Conservation (phyloP, 2,329 filamentous ascomycete species). For the Chrysosporium keratinophilum region DNA sequence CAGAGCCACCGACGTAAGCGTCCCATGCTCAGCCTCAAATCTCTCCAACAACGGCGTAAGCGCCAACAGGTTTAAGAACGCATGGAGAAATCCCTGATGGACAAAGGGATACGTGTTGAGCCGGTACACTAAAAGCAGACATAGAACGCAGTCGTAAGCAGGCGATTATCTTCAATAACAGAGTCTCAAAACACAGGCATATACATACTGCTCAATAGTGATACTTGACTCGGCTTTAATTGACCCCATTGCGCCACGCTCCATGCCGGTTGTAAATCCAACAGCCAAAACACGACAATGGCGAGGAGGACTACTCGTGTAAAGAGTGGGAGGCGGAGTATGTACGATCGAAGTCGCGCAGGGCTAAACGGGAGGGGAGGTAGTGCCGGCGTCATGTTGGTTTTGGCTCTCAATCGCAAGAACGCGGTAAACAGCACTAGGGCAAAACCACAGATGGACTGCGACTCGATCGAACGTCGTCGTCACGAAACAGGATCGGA, state of each 20-base stretch:
- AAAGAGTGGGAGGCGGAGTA: constrained; percentile 76
- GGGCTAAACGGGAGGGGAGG: constrained; percentile 56
- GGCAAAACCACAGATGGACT: no score
- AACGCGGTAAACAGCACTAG: no score
- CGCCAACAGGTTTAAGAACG: constrained; percentile 66
- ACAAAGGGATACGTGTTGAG: constrained; percentile 87
- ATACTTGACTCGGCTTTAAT: constrained; percentile 66
- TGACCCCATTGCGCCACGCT: constrained; percentile 66
- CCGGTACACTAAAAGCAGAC: constrained; percentile 59
- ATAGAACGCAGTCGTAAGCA: neutral
- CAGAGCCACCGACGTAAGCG: constrained; percentile 71
- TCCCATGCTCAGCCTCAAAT: constrained; percentile 88
- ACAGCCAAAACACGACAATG: constrained; percentile 59
- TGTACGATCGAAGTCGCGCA: constrained; percentile 64
- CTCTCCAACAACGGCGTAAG: constrained; percentile 81
- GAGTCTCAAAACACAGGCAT: neutral
- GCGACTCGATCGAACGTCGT: neutral
- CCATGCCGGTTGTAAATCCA: constrained; percentile 59
- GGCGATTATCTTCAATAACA: neutral
- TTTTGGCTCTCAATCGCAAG: neutral
- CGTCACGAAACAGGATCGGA: neutral
- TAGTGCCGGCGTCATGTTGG: constrained; percentile 38
- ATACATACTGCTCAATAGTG: constrained; percentile 56
- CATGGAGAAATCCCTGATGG: constrained; percentile 71
- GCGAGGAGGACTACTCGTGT: constrained; percentile 60